Percentiles rank a stretch among this genome's conserved stretches.
phyloP scores from a whole-genome alignment of 2,329 filamentous ascomycete species.

The Botryosphaeria dothidea region DNA sequence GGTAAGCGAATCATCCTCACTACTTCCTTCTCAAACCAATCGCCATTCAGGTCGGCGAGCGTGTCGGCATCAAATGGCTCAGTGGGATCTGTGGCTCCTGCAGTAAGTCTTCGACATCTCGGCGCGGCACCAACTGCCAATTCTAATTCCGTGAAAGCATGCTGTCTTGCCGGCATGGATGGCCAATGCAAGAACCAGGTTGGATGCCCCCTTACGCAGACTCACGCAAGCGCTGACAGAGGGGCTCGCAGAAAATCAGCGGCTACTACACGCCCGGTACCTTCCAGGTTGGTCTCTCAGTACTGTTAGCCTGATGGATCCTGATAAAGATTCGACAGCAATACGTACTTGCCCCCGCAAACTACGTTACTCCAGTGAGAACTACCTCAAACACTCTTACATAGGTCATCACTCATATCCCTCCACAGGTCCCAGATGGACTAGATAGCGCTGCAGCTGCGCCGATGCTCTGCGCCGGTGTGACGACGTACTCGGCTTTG shows the following conservation, averaged over 20 bases:
- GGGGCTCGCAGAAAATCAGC: constrained; percentile 47
- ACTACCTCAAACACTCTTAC: background rate
- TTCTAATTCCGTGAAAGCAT: constrained; percentile 22
- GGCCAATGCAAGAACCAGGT: constrained; percentile 54
- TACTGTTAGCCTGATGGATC: too few relatives aligned
- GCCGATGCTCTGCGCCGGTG: constrained; percentile 67
- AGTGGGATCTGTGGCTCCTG: constrained; percentile 53
- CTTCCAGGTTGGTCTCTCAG: constrained; percentile 49
- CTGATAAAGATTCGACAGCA: constrained; percentile 46
- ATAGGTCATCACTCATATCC: background rate
- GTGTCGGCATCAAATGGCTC: constrained; percentile 72
- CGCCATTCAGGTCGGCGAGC: constrained; percentile 55
- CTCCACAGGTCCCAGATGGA: constrained; percentile 53
- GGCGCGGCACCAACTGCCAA: background rate
- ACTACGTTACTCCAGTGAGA: constrained; percentile 68
- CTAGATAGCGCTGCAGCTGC: constrained; percentile 63
- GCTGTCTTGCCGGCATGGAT: constrained; percentile 58
- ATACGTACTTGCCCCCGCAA: constrained; percentile 63
- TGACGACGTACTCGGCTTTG: constrained; percentile 67
- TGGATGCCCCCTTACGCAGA: background rate
- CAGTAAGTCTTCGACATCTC: constrained; percentile 27
- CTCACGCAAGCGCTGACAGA: background rate
- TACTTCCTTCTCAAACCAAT: background rate
- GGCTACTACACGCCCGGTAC: constrained; percentile 71
- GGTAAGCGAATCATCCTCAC: background rate